phyloP scores from a whole-genome alignment of 2,329 filamentous ascomycete genomes.

The Trichophyton simii region DNA sequence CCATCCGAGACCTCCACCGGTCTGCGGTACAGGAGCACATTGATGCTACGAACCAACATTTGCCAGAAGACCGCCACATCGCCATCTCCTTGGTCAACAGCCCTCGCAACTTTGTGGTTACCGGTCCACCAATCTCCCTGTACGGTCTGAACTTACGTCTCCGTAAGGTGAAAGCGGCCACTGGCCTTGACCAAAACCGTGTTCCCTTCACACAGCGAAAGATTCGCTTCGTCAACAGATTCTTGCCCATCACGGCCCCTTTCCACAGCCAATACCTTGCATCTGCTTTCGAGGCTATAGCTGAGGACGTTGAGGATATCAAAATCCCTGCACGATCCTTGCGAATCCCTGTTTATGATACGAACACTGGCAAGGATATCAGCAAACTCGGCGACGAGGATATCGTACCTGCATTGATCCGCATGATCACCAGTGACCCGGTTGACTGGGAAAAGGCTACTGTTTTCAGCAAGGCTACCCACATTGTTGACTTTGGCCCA shows the following conservation, averaged over 20 bases:
- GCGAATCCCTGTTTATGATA: conserved; percentile 79
- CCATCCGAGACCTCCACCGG: conserved; percentile 82
- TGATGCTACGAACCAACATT: conserved; percentile 89
- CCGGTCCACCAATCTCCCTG: conserved; percentile 85
- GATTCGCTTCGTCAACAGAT: conserved; percentile 89
- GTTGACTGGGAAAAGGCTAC: conserved; percentile 97
- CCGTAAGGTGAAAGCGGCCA: conserved; percentile 92
- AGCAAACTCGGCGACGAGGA: conserved; percentile 58
- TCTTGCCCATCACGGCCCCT: conserved; percentile 91
- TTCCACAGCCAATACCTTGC: conserved; percentile 94
- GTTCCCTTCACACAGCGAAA: conserved; percentile 94
- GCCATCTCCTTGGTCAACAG: conserved; percentile 93
- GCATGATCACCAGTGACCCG: conserved; percentile 85
- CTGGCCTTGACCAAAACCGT: conserved; percentile 89
- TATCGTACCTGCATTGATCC: conserved; percentile 73
- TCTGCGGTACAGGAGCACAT: conserved; percentile 91
- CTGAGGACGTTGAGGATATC: conserved; percentile 76
- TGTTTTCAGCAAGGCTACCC: conserved; percentile 76
- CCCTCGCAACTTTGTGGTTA: conserved; percentile 91
- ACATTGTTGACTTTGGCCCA: conserved; percentile 92
- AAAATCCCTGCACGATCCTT: conserved; percentile 60
- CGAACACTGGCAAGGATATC: conserved; percentile 75
- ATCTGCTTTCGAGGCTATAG: conserved; percentile 68
- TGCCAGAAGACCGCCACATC: conserved; percentile 85
- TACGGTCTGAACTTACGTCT: conserved; percentile 92